These are phyloP conservation scores for Cladosporium phlei DNA, from an alignment of 2,329 filamentous ascomycete species.

Conservation along the genomic window DNA sequence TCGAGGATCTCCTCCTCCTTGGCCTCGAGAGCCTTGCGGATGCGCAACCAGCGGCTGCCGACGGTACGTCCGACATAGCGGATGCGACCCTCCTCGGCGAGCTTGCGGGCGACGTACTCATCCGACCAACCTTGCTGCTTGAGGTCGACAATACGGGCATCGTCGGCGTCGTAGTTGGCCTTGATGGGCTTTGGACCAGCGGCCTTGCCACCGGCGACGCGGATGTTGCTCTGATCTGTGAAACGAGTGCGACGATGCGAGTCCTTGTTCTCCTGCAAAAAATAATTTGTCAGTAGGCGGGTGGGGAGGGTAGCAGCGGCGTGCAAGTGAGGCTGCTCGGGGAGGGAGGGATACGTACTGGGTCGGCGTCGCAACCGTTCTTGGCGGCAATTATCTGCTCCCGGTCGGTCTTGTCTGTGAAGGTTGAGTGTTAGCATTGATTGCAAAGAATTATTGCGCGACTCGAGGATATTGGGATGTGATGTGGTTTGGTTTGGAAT, in stretches of 20 bases:
- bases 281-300: not conserved
- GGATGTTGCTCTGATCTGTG: constrained; percentile 11
- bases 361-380: not conserved
- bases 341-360: not conserved
- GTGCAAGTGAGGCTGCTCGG: not conserved
- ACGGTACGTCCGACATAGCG: constrained; percentile 46
- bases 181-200: constrained; percentile 41
- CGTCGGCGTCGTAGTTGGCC: constrained; percentile 44
- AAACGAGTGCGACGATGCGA: constrained; percentile 1
- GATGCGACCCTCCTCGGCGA: constrained; percentile 39
- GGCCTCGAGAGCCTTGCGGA: constrained; percentile 40
- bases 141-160: constrained; percentile 43
- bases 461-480: too few species aligned
- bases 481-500: too few species aligned
- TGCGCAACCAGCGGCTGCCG: constrained; percentile 43
- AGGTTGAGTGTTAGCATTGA: not conserved
- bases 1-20: constrained; percentile 43
- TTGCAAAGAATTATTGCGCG: too few species aligned
- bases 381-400: not conserved
- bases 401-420: not conserved
- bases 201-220: constrained; percentile 38
- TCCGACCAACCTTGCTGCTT: constrained; percentile 41
- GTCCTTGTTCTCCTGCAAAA: not conserved
- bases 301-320: not conserved
- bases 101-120: constrained; percentile 39